Conservation (phyloP, 495 filamentous ascomycete genomes). For the Hyaloscypha finlandica region DNA sequence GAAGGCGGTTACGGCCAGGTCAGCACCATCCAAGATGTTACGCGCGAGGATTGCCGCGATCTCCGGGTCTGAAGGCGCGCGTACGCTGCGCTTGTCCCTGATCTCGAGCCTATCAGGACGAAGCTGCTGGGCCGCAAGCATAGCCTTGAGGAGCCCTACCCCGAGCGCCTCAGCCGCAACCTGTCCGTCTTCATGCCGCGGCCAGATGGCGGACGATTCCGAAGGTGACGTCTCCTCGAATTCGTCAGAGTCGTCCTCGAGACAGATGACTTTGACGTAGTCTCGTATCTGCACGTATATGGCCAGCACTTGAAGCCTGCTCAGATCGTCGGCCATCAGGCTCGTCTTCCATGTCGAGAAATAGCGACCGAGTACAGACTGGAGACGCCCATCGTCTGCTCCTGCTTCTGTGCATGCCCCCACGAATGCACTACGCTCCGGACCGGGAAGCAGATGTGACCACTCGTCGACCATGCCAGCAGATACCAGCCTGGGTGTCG, state of each 20-base stretch:
- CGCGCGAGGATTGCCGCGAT: conserved; percentile 20
- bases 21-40: conserved; percentile 19
- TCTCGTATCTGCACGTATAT: conserved; percentile 18
- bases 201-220: conserved; percentile 19
- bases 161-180: conserved; percentile 18
- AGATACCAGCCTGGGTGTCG: conserved; percentile 13
- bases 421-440: conserved; percentile 15
- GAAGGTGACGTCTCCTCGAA: conserved; percentile 13
- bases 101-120: conserved; percentile 19
- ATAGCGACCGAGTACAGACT: conserved; percentile 19
- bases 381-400: conserved; percentile 19
- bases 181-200: conserved; percentile 16
- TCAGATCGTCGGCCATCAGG: conserved; percentile 20
- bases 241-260: conserved; percentile 15
- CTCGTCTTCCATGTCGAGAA: conserved; percentile 20
- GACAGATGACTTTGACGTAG: conserved; percentile 20
- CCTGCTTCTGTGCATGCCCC: conserved; percentile 19
- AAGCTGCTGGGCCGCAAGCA: conserved; percentile 21
- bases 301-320: conserved; percentile 19
- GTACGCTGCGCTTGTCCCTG: conserved; percentile 18
- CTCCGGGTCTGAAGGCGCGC: conserved; percentile 16
- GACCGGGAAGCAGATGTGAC: conserved; percentile 17
- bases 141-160: conserved; percentile 20
- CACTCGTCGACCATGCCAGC: conserved; percentile 14
- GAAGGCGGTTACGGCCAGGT: conserved; percentile 19